Evolutionary conservation across 2,329 filamentous ascomycete genomes (phyloP).

Genomic region (Epichloe gansuensis): DNA sequence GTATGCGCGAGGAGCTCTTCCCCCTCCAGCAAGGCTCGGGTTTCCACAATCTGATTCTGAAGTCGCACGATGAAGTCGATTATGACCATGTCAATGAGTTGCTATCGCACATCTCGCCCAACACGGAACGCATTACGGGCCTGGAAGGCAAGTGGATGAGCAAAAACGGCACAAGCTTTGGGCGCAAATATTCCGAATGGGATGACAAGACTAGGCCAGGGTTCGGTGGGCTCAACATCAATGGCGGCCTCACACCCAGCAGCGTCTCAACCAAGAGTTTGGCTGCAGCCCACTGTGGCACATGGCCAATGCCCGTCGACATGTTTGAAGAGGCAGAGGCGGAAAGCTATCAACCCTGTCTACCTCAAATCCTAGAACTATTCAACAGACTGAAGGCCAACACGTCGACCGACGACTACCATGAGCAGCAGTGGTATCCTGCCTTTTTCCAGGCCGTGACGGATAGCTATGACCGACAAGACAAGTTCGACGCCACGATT

Average conservation of each 20-base stretch:
- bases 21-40: slow-evolving; percentile 25
- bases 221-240: slow-evolving; percentile 27
- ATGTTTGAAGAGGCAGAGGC: slow-evolving; percentile 28
- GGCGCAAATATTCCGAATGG: slow-evolving; percentile 5
- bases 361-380: slow-evolving; percentile 23
- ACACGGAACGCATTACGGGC: slow-evolving; percentile 14
- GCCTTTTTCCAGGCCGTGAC: slow-evolving; percentile 20
- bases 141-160: slow-evolving; percentile 8
- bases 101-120: slow-evolving; percentile 13
- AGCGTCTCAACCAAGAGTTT: slow-evolving; percentile 32
- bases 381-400: slow-evolving; percentile 15
- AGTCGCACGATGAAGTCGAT: slow-evolving; percentile 20
- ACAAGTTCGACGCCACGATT: slow-evolving; percentile 9
- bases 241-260: slow-evolving; percentile 26
- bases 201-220: slow-evolving; percentile 8
- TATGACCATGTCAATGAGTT: slow-evolving; percentile 10
- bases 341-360: slow-evolving; percentile 31
- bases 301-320: slow-evolving; percentile 27
- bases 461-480: slow-evolving; percentile 18
- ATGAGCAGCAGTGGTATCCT: slow-evolving; percentile 17
- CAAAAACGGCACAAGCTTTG: slow-evolving; percentile 6
- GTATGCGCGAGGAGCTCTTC: slow-evolving; percentile 31
- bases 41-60: slow-evolving; percentile 22
- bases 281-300: slow-evolving; percentile 26
- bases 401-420: slow-evolving; percentile 9